Percentiles rank a stretch among this genome's conserved stretches.
Conservation (phyloP, 805 yeast genomes). For the Yarrowia yakushimensis region DNA sequence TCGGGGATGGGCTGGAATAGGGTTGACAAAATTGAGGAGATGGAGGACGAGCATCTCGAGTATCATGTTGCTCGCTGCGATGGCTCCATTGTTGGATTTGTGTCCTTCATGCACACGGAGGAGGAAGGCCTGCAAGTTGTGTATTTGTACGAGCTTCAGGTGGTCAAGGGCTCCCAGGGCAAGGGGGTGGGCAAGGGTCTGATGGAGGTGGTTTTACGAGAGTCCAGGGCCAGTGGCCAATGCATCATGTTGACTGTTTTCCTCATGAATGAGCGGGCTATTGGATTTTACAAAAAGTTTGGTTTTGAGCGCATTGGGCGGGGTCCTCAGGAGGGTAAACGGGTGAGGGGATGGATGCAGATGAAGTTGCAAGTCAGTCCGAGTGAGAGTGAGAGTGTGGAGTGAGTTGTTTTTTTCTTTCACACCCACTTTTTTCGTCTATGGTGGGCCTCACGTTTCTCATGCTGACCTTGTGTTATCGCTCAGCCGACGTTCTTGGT, state of each 20-base stretch:
- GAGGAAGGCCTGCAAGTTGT: slow-evolving; percentile 27
- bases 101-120: slow-evolving; percentile 28
- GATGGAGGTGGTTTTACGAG: slow-evolving; percentile 27
- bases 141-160: slow-evolving; percentile 36
- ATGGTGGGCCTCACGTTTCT: too few relatives aligned
- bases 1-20: slow-evolving; percentile 34
- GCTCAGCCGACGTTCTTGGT: too few relatives aligned
- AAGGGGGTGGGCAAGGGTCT: slow-evolving; percentile 31
- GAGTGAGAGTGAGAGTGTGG: too few relatives aligned
- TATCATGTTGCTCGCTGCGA: slow-evolving; percentile 26
- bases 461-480: too few relatives aligned
- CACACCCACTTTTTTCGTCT: too few relatives aligned
- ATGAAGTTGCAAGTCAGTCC: too few relatives aligned
- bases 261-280: slow-evolving; percentile 31
- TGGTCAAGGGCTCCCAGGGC: slow-evolving; percentile 27
- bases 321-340: background rate
- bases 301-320: slow-evolving; percentile 27
- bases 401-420: too few relatives aligned
- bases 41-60: slow-evolving; percentile 29
- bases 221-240: background rate
- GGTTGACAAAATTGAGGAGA: slow-evolving; percentile 31
- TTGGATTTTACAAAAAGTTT: slow-evolving; percentile 29
- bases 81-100: slow-evolving; percentile 25
- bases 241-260: slow-evolving; percentile 33
- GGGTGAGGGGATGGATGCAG: slow-evolving; percentile 25